Conservation (phyloP, 805 yeast species). For the Candida ipomoeae region DNA sequence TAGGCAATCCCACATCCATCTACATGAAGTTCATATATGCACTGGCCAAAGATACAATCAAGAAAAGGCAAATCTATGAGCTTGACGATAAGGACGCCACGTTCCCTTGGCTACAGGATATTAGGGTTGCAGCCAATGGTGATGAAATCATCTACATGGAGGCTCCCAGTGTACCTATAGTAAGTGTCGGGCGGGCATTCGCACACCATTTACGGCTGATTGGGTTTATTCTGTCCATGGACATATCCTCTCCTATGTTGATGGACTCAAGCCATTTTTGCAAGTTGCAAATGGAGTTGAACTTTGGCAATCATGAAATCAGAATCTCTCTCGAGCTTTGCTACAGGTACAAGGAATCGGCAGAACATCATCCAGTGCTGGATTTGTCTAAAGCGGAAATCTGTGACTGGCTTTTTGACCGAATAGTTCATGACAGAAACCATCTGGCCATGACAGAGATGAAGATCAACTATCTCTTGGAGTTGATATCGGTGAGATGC, state of each 20-base stretch:
- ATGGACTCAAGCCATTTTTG: slow-evolving; percentile 8
- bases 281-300: slow-evolving; percentile 9
- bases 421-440: slow-evolving; percentile 10
- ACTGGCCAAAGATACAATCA: slow-evolving; percentile 10
- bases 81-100: slow-evolving; percentile 6
- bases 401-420: slow-evolving; percentile 12
- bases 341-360: slow-evolving; percentile 8
- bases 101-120: slow-evolving; percentile 13
- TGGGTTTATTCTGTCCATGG: slow-evolving; percentile 10
- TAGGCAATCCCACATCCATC: background rate
- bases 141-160: slow-evolving; percentile 11
- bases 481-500: slow-evolving; percentile 9
- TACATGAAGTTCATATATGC: slow-evolving; percentile 11
- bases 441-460: slow-evolving; percentile 11
- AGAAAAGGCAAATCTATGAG: slow-evolving; percentile 11
- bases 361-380: background rate
- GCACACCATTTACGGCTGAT: slow-evolving; percentile 11
- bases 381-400: slow-evolving; percentile 11
- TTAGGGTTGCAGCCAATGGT: slow-evolving; percentile 9
- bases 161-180: slow-evolving; percentile 10
- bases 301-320: slow-evolving; percentile 4
- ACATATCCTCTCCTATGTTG: background rate
- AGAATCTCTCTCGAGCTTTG: slow-evolving; percentile 7
- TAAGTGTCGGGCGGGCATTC: slow-evolving; percentile 15
- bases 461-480: slow-evolving; percentile 12